Percentiles rank a stretch among this genome's conserved stretches.
Conservation (phyloP, 805 yeast genomes). For the Komagataella populi region DNA sequence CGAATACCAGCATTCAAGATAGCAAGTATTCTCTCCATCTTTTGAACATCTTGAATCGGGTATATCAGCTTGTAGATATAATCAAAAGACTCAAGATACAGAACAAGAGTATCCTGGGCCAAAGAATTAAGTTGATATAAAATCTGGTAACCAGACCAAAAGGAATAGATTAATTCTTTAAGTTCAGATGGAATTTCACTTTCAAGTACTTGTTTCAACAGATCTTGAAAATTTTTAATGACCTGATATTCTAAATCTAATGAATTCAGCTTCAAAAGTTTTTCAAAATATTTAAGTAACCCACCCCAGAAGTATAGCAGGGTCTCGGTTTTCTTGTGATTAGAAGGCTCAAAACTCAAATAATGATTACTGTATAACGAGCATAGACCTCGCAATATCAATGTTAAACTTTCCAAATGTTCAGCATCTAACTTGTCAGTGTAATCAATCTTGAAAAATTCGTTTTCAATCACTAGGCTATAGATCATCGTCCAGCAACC, state of each 20-base stretch:
- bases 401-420: constrained; percentile 47
- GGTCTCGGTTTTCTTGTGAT: constrained; percentile 7
- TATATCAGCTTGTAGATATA: constrained; percentile 25
- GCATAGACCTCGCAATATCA: constrained; percentile 54
- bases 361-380: constrained; percentile 45
- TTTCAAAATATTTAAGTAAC: constrained; percentile 33
- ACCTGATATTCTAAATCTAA: constrained; percentile 41
- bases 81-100: constrained; percentile 39
- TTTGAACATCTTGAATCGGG: constrained; percentile 17
- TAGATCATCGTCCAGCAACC: constrained; percentile 62
- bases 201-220: constrained; percentile 17
- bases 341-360: constrained; percentile 15
- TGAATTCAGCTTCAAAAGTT: constrained; percentile 24
- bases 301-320: constrained; percentile 36
- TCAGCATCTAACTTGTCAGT: constrained; percentile 12
- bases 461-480: constrained; percentile 41
- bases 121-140: constrained; percentile 22
- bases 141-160: constrained; percentile 34
- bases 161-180: constrained; percentile 26
- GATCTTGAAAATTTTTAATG: constrained; percentile 36
- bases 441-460: constrained; percentile 19
- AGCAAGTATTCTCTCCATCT: constrained; percentile 37
- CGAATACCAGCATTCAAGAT: constrained; percentile 52
- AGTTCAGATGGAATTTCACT: constrained; percentile 17
- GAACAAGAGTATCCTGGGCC: constrained; percentile 52